Conservation (phyloP, 257 asterid species). For the Solanum paucissectum region DNA sequence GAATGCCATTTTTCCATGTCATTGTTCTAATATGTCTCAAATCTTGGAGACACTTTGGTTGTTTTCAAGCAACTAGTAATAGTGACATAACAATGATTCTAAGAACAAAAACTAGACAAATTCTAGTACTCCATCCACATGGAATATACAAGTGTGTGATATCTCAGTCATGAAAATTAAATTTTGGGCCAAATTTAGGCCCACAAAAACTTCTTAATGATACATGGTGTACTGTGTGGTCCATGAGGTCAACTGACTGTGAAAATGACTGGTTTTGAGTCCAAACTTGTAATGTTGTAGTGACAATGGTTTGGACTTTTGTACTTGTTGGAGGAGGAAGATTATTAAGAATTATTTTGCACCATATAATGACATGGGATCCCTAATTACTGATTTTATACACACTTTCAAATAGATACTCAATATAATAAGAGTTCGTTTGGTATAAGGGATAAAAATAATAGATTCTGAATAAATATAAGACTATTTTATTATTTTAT, state of each 20-base stretch:
- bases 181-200: background rate
- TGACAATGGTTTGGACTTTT: background rate
- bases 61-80: background rate
- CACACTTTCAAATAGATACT: background rate
- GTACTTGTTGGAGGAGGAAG: background rate
- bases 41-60: background rate
- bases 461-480: background rate
- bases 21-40: background rate
- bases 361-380: background rate
- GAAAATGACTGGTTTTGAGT: background rate
- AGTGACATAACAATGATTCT: background rate
- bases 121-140: background rate
- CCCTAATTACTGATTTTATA: background rate
- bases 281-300: background rate
- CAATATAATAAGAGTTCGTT: background rate
- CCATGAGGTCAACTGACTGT: background rate
- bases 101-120: background rate
- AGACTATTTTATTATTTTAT: background rate
- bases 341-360: background rate
- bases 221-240: background rate
- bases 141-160: background rate
- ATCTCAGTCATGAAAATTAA: background rate
- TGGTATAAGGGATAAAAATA: background rate
- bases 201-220: background rate
- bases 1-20: background rate